Evolutionary conservation across 352 stramenopile species (phyloP), one percentile per base, ranked within the genome.

Genomic region (Phytophthora litchii): DNA sequence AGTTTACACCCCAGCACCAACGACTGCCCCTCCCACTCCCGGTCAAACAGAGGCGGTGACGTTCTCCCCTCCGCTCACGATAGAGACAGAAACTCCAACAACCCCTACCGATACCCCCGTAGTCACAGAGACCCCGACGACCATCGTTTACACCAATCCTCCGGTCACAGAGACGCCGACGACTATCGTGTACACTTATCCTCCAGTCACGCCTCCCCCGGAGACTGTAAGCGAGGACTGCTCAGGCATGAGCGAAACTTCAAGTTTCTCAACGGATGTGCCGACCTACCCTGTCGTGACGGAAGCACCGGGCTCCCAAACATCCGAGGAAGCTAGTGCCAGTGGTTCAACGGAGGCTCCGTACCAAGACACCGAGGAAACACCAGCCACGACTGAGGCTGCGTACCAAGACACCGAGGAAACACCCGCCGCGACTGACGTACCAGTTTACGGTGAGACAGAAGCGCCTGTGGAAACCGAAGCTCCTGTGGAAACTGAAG

Each of bases 1-100:
- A n/a, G 23, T 27, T 27, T 27, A 27, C 23, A 12, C 23, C 13
- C 19, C 13, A 2, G 29, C 31, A 16, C n/a, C 31, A 12, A 29
- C 40, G 31, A 44, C 31, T 12, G 29, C 36, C 7, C 20, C 29
- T 34, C 4, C 29, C 10, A 34, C 29, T 34, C 29, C 29, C 10
- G 7, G 10, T 13, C 29, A 34, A 13, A 64, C 55, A 1, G 45
- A 58, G 40, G 25, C 44, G 17, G 48, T 35, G 19, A 65, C 48
- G 5, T 60, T 44, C 20, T 50, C 48, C 9, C 48, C 47, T 36
- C 40, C 32, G 4, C 41, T 65, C 25, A 16, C 32, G 36, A 66
- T 66, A 29, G 49, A 51, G 14, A 66, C 49, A 0, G 47, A 58
- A 16, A 36, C 29, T 1, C 54, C 55, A 11, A 51, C 25, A 2